Evolutionary conservation across 345 rosid genomes (phyloP).

Genomic region (Lepidium didymum): DNA sequence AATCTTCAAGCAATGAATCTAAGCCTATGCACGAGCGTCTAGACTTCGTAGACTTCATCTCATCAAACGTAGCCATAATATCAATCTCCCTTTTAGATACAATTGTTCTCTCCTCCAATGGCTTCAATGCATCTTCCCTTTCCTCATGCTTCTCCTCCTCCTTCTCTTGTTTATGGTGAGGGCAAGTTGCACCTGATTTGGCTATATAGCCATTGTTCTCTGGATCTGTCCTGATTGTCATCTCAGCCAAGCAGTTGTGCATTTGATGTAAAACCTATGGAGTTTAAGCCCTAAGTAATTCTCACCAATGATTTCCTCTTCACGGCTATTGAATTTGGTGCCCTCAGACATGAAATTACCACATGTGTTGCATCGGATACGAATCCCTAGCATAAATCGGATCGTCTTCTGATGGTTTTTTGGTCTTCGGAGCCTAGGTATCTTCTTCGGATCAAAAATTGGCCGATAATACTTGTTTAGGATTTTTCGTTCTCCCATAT

Average conservation of each 20-base stretch:
- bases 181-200: conserved; percentile 59
- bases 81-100: conserved; percentile 82
- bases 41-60: conserved; percentile 71
- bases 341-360: conserved; percentile 73
- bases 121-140: conserved; percentile 62
- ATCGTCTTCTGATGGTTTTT: conserved; percentile 49
- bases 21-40: conserved; percentile 68
- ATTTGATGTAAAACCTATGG: conserved; percentile 70
- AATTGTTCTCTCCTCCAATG: conserved; percentile 53
- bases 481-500: conserved; percentile 76
- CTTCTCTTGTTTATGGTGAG: conserved; percentile 33
- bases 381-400: conserved; percentile 77
- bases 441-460: conserved; percentile 65
- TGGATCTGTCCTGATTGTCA: conserved; percentile 63
- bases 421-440: conserved; percentile 31
- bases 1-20: conserved; percentile 71
- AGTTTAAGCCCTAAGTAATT: conserved; percentile 23
- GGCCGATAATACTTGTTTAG: conserved; percentile 75
- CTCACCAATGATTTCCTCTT: conserved; percentile 66
- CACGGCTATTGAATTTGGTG: conserved; percentile 68
- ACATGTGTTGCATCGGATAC: conserved; percentile 64
- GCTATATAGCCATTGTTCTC: conserved; percentile 58
- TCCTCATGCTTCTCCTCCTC: conserved; percentile 36
- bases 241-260: conserved; percentile 65
- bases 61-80: conserved; percentile 72